phyloP scores from a whole-genome alignment of 768 basidiomycete genomes.

The Terana coerulea region DNA sequence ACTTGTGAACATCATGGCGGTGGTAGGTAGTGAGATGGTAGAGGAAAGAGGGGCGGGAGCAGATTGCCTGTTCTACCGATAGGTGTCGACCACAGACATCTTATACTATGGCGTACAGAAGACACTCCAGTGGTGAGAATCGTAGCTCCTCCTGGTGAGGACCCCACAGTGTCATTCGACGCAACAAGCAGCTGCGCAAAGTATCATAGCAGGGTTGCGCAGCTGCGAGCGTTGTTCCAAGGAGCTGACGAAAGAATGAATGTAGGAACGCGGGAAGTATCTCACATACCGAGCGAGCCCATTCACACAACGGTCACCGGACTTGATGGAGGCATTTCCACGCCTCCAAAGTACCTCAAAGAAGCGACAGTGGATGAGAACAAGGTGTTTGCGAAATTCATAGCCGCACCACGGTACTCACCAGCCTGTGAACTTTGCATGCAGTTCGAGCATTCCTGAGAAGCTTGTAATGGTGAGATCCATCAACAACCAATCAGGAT shows the following conservation, averaged over 20 bases:
- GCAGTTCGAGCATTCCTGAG: not conserved
- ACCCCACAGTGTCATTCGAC: not conserved
- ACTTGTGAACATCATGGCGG: constrained; percentile 27
- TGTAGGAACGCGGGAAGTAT: constrained; percentile 2
- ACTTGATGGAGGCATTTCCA: not conserved
- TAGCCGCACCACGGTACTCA: not conserved
- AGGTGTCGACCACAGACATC: constrained; percentile 3
- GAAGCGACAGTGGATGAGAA: not conserved
- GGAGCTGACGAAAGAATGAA: not conserved
- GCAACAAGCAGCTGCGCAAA: not conserved
- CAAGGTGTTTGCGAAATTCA: not conserved
- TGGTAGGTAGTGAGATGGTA: constrained; percentile 2
- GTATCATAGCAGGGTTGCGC: not conserved
- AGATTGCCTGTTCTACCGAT: not conserved
- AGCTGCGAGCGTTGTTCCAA: not conserved
- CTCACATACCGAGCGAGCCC: constrained; percentile 7
- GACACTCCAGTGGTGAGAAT: not conserved
- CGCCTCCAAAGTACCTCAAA: too few species aligned
- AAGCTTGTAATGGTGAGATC: not conserved
- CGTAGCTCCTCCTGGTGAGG: not conserved
- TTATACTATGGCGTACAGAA: constrained; percentile 2
- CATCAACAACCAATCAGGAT: too few species aligned
- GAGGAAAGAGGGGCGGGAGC: constrained; percentile 1
- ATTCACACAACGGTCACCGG: constrained; percentile 10
- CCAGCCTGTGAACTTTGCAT: not conserved